These are phyloP conservation scores for Hymenoscyphus albidus DNA, from an alignment of 2,329 filamentous ascomycete genomes.

Conservation along the genomic window DNA sequence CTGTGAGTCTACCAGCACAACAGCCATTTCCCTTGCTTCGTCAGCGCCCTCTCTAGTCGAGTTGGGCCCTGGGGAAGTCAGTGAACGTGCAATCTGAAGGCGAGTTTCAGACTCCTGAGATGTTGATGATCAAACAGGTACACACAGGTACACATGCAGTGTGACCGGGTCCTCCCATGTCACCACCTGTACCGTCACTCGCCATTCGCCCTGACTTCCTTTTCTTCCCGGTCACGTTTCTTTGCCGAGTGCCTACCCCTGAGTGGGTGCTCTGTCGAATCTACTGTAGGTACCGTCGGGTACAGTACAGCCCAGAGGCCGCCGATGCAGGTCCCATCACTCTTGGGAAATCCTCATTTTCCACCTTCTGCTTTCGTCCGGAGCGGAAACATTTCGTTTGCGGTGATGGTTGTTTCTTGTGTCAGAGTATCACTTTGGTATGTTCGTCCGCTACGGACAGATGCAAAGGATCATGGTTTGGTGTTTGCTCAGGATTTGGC, in stretches of 20 bases:
- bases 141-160: conserved; percentile 4
- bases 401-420: conserved; percentile 7
- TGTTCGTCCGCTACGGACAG: background rate
- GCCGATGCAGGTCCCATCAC: conserved; percentile 14
- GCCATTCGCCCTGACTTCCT: background rate
- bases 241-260: conserved; percentile 6
- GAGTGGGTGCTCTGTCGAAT: background rate
- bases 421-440: background rate
- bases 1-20: background rate
- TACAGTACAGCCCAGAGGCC: background rate
- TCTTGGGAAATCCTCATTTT: conserved; percentile 4
- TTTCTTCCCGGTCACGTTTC: conserved; percentile 17
- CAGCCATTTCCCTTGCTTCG: conserved; percentile 2
- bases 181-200: background rate
- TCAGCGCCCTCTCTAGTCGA: conserved; percentile 12
- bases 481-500: background rate
- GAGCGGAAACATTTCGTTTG: conserved; percentile 5
- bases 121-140: conserved; percentile 32
- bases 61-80: background rate
- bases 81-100: conserved; percentile 10
- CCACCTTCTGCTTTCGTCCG: conserved; percentile 2
- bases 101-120: conserved; percentile 24
- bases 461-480: background rate
- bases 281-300: background rate
- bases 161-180: conserved; percentile 1